phyloP scores from a whole-genome alignment of 2,329 filamentous ascomycete species.

The Colletotrichum coccodes region DNA sequence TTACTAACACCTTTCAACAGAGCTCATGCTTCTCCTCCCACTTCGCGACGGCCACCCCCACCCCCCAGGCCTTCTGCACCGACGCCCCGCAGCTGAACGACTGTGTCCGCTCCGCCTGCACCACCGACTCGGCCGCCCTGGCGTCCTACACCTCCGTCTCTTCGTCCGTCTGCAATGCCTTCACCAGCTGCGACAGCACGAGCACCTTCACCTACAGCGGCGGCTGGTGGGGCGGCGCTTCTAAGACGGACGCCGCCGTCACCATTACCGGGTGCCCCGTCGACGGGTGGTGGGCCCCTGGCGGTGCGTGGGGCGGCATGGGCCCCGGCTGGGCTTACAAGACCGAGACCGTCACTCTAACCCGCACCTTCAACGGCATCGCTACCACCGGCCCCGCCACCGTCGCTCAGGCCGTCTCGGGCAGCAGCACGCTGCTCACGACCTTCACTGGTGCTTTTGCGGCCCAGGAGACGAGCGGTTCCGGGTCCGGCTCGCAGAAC shows the following conservation, averaged over 20 bases:
- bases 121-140: constrained; percentile 32
- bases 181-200: constrained; percentile 33
- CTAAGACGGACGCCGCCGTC: constrained; percentile 34
- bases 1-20: constrained; percentile 8
- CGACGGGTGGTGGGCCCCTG: constrained; percentile 37
- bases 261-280: constrained; percentile 40
- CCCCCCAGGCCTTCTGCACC: constrained; percentile 37
- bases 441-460: constrained; percentile 32
- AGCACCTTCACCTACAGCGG: constrained; percentile 40
- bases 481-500: constrained; percentile 13
- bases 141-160: constrained; percentile 35
- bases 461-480: constrained; percentile 27
- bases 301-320: constrained; percentile 34
- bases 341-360: constrained; percentile 37
- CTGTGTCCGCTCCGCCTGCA: constrained; percentile 37
- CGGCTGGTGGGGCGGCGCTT: constrained; percentile 26
- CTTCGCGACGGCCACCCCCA: constrained; percentile 37
- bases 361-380: constrained; percentile 15
- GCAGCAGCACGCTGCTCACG: constrained; percentile 36
- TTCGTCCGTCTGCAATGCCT: constrained; percentile 36
- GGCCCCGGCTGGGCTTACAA: constrained; percentile 36
- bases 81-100: constrained; percentile 27
- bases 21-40: constrained; percentile 39
- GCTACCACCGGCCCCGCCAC: constrained; percentile 16
- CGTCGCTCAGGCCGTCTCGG: constrained; percentile 30